Base-by-base conservation (phyloP, 2,329 filamentous ascomycete genomes). In the Cladosporium sp. region DNA sequence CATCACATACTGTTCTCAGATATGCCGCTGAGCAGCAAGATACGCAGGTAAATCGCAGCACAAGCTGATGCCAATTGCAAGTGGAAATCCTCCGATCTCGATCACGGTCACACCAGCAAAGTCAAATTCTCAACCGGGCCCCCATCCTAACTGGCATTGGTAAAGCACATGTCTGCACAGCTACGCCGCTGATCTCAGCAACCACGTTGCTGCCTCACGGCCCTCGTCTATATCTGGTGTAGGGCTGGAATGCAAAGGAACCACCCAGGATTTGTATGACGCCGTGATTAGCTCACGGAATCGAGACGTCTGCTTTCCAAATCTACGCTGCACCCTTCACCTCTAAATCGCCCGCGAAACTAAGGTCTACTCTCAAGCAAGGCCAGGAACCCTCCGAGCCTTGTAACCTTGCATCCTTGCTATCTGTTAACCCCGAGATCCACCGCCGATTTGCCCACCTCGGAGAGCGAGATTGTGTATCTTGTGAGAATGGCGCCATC, bases 171-270 rank as follows among this genome's bases (percentile, higher is more conserved):
- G 14, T 55, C 36, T 44, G 61, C 61, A 55, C 36, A n/a, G 61
- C 24, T 30, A 44, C 61, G 34, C 51, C 34, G 51, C 61, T 64
- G 61, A 64, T 64, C 61, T 64, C 55, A 64, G 61, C 57, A 59
- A 38, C 57, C 32, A 36, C 32, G 55, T 58, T 55, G 52, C 28
- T 12, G 26, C 38, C 57, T 44, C 36, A n/a, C 51, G 34, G 14
- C 10, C 51, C 51, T 32, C 51, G 26, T 64, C 51, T 34, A 26
- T 36, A 54, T 54, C 30, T 54, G 60, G 60, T 32, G 47, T 55
- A 64, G 61, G 61, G 51, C 61, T 64, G 61, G 61, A 34, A 11
- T 57, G 51, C 36, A 55, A 34, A 21, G n/a, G 26, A 5, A 18
- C 30, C 14, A 21, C n/a, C 47, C 12, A 62, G 21, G 18, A 38